Conservation (phyloP, 2,329 filamentous ascomycete species). For the Cladophialophora exuberans region DNA sequence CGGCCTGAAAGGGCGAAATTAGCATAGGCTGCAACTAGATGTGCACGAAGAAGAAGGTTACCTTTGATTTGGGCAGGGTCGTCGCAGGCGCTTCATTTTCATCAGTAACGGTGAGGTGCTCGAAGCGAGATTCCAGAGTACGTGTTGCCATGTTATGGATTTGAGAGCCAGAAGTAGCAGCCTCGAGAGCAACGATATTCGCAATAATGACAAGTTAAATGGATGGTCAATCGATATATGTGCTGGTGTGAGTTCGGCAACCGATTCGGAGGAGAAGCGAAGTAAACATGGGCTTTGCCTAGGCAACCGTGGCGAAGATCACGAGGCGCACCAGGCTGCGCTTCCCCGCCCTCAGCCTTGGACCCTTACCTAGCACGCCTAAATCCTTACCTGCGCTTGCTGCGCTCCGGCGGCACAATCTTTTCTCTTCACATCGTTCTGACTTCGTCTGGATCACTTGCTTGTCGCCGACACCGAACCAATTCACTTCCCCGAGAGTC, state of each 20-base stretch:
- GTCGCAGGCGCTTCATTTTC: constrained; percentile 72
- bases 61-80: constrained; percentile 75
- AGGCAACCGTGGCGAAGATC: too few relatives aligned
- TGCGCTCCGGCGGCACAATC: too few relatives aligned
- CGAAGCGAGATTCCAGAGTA: constrained; percentile 82
- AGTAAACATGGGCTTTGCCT: too few relatives aligned
- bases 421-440: not conserved
- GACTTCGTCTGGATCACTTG: not conserved
- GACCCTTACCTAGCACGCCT: too few relatives aligned
- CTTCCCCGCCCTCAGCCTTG: too few relatives aligned
- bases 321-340: too few relatives aligned
- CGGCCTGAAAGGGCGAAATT: constrained; percentile 10
- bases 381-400: too few relatives aligned
- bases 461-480: constrained; percentile 4
- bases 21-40: not conserved
- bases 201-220: too few relatives aligned
- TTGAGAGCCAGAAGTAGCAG: not conserved
- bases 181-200: too few relatives aligned
- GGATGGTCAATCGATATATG: too few relatives aligned
- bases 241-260: too few relatives aligned
- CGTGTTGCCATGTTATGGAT: constrained; percentile 72
- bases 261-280: too few relatives aligned
- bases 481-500: not conserved
- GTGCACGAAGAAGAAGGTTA: constrained; percentile 43
- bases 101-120: constrained; percentile 86